Evolutionary conservation across 2,329 filamentous ascomycete species (phyloP), one percentile per base, ranked within the genome.

Genomic region (Emergomyces africanus): DNA sequence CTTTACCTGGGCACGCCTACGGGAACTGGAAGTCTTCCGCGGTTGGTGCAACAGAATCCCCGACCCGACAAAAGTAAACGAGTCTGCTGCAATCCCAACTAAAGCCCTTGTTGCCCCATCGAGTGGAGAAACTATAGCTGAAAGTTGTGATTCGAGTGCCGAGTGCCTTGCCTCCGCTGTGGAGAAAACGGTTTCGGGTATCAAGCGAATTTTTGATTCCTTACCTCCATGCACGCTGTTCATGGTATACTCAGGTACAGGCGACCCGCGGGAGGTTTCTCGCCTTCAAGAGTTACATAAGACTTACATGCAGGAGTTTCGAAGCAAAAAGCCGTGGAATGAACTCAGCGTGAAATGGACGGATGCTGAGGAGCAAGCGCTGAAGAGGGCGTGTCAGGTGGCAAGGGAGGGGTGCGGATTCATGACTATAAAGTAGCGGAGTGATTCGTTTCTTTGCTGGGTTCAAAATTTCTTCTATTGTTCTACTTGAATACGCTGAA

Each of bases 311-410:
- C 74, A 78, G 57, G 83, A 85, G 66, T 85, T 79, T 65, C 73
- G 76, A 59, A 76, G 78, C 23, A 81, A 80, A 70, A 84, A 84
- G 59, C 73, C 73, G 28, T 86, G 83, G 83, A 80, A 85, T 67
- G 74, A 85, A 61, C 66, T 86, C 62, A 81, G 73, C 56, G 80
- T 85, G 42, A 79, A 83, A 65, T 86, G 83, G 83, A 85, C 83
- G 23, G 83, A 86, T 71, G 75, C 73, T 2, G 83, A 86, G 66
- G 80, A 84, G 63, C 82, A 85, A 69, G 78, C 77, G 49, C 67
- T 86, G 57, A 79, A 79, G 63, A 72, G 69, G 60, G 83, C 83
- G 1, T 81, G 79, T 65, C 76, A 80, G 65, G 74, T 71, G 59
- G 83, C 83, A 2, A 78, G 83, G 58, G 75, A 78, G 57, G 83